These are phyloP conservation scores for Syzygium aqueum DNA, from an alignment of 345 rosid species.

Conservation along the genomic window DNA sequence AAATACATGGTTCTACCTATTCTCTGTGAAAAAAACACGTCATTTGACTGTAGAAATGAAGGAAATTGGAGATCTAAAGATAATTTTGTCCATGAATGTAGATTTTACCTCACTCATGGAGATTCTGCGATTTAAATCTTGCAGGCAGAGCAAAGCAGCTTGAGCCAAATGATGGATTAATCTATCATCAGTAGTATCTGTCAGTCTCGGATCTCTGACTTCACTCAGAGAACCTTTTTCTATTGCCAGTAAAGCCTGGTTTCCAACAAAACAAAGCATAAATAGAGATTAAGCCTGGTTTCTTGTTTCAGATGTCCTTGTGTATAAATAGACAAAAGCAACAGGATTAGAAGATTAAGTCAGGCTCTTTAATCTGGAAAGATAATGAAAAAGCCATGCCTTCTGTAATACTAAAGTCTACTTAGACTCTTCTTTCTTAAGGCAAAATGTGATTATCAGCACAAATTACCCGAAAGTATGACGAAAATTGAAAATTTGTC, in stretches of 20 bases:
- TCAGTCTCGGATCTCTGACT: constrained; percentile 24
- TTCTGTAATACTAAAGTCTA: background rate
- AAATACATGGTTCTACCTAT: background rate
- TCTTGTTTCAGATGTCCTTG: background rate
- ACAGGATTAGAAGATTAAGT: background rate
- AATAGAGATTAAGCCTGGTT: background rate
- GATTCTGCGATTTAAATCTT: background rate
- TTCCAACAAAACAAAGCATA: background rate
- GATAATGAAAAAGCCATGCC: background rate
- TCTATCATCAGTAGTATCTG: constrained; percentile 7
- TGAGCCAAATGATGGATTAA: constrained; percentile 13
- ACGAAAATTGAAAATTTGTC: background rate
- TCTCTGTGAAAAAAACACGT: background rate
- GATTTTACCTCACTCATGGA: constrained; percentile 28
- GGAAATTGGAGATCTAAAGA: background rate
- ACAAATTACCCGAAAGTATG: background rate
- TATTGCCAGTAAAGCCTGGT: constrained; percentile 29
- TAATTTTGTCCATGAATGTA: background rate
- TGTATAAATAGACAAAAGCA: background rate
- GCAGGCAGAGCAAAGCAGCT: constrained; percentile 40
- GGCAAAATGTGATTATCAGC: background rate
- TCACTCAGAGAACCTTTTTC: constrained; percentile 8
- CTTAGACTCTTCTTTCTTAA: background rate
- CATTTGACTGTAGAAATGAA: background rate
- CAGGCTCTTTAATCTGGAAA: background rate